phyloP scores from a whole-genome alignment of 2,329 filamentous ascomycete species.

The Sarocladium brachiariae region DNA sequence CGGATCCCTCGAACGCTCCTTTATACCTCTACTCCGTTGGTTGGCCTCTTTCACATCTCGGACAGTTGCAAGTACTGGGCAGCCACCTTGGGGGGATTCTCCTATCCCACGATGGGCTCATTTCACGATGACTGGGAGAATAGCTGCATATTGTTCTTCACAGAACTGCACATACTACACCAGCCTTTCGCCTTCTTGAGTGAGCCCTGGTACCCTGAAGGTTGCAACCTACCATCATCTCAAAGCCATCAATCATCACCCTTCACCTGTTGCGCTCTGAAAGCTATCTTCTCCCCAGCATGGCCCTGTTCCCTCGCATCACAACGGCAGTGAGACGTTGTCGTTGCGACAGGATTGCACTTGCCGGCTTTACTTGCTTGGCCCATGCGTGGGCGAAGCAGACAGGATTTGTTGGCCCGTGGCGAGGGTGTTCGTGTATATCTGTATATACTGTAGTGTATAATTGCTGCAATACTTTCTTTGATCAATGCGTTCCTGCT shows the following conservation, averaged over 20 bases:
- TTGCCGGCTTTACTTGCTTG: not conserved
- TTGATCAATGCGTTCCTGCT: slow-evolving; percentile 3
- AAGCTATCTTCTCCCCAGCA: not conserved
- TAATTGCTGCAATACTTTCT: slow-evolving; percentile 24
- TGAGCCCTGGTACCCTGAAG: not conserved
- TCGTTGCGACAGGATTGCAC: not conserved
- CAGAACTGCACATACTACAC: not conserved
- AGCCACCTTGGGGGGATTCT: not conserved
- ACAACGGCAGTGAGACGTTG: not conserved
- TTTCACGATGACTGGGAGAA: too few species aligned
- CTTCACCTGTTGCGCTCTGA: not conserved
- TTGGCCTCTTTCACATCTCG: not conserved
- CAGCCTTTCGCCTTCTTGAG: not conserved
- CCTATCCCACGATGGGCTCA: not conserved
- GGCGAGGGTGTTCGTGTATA: slow-evolving; percentile 14
- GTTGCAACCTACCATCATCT: not conserved
- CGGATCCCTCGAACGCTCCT: not conserved
- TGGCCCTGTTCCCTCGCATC: not conserved
- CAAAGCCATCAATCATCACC: not conserved
- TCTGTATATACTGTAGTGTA: slow-evolving; percentile 31
- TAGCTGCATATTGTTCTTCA: too few species aligned
- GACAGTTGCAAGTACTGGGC: not conserved
- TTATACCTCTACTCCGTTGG: not conserved
- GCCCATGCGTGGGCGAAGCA: not conserved
- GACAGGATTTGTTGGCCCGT: not conserved